Evolutionary conservation across 2,329 filamentous ascomycete species (phyloP), one percentile per base, ranked within the genome.

Genomic region (Botrytis fabae): DNA sequence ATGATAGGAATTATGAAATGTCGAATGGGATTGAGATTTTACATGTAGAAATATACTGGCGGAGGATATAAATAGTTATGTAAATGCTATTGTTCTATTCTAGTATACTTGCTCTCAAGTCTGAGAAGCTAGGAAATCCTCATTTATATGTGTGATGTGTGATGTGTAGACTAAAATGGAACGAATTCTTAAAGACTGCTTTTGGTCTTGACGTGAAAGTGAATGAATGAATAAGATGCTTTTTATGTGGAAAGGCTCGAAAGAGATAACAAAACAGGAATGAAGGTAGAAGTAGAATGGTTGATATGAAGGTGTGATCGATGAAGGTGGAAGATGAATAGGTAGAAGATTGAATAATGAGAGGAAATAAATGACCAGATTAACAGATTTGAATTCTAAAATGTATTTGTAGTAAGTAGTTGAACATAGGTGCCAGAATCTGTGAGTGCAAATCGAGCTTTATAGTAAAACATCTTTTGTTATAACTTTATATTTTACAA

Each of bases 321-420:
- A 18, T 18, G 12, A 28, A 28, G n/a, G 6, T 18, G 51, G 51
- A 8, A 54, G 5, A 54, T 54, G n/a, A 14, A 18, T 28, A 28
- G n/a, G 28, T 18, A 7, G 51, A 32, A 16, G n/a, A 28, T 5
- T 51, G 25, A 35, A 32, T 12, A 2, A 59, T 22, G 57, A 32
- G 18, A 22, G 16, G 38, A 16, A 25, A 61, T 61, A 2, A 59
- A 40, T 12, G 20, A 61, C 8, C 25, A 7, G 12, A 25, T 25
- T 2, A 14, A 38, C 20, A 61, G 10, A 8, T 25, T 25, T 61
- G 2, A 61, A 61, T 4, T 3, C 22, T 38, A 12, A 16, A 1
- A 2, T 1, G 18, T 7, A 18, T 12, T n/a, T 2, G 22, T 3
- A n/a, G 3, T 6, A n/a, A 6, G 0, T 2, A 40, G 12, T 4